Base-by-base conservation (phyloP, 352 stramenopile genomes). In the Pythium volutum region DNA sequence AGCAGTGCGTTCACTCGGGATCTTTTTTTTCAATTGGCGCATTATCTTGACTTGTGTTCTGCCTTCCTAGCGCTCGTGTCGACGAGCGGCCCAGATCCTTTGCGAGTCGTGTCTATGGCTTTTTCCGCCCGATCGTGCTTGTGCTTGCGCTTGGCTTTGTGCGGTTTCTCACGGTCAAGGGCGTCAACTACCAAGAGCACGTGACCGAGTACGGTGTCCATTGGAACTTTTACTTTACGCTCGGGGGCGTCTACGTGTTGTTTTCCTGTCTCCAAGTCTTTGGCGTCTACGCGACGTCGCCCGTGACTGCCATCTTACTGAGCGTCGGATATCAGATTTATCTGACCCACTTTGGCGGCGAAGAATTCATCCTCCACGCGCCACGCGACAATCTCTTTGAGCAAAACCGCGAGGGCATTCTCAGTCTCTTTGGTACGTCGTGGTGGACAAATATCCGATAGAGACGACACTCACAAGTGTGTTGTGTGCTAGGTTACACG, bases 141-240 rank as follows among this genome's bases (percentile, higher is more conserved):
- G 80, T 94, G 3, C 59, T 89, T 15, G 62, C 91, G 9, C 81
- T 96, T 12, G 87, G 79, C 4, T 47, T 84, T 3, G 71, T 68
- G 46, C 84, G 88, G n/a, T 87, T 94, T 50, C 36, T 92, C 47
- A 89, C 77, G 10, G 76, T 94, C 12, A 94, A 92, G 57, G 81
- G 82, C 15, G 83, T 93, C 62, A 91, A 95, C 63, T 95, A 95
- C 66, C 85, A 95, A 76, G 88, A 98, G 58, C 97, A 99, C 62
- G 95, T 99, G 42, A 96, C 85, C 6, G 97, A 99, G 76, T 99
- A 99, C 72, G 97, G 97, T 31, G 88, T 99, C 20, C 97, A 99
- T 76, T 99, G 97, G 97, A 99, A 99, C 76, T 99, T 99, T 67
- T 99, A 99, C 78, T 98, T 99, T 59, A 99, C 97, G 4, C 83